phyloP scores from a whole-genome alignment of 495 filamentous ascomycete species.

The Podospora appendiculata region DNA sequence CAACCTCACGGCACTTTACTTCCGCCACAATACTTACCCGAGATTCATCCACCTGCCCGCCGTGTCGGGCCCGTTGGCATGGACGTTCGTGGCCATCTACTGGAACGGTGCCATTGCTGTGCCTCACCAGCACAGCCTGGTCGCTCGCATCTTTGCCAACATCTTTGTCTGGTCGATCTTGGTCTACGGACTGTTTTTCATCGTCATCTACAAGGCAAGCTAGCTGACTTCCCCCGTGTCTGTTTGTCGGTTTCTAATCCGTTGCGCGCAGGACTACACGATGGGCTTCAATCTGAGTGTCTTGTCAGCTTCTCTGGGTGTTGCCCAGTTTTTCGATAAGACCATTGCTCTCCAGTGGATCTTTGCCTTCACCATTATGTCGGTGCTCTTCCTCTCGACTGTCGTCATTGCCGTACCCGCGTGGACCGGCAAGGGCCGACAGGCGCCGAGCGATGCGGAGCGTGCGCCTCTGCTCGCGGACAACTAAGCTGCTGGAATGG shows the following conservation, averaged over 20 bases:
- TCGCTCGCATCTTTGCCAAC: constrained; percentile 72
- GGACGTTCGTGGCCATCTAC: constrained; percentile 74
- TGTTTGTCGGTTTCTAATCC: not conserved
- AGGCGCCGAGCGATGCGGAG: constrained; percentile 32
- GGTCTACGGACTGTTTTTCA: constrained; percentile 62
- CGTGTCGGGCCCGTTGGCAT: constrained; percentile 71
- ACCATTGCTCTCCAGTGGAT: constrained; percentile 79
- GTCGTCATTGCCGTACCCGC: constrained; percentile 56
- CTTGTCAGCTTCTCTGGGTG: constrained; percentile 64
- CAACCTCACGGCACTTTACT: constrained; percentile 69
- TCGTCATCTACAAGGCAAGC: constrained; percentile 52
- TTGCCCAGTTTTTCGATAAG: constrained; percentile 65
- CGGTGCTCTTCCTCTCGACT: constrained; percentile 58
- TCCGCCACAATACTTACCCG: constrained; percentile 61
- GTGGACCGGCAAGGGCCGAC: constrained; percentile 41
- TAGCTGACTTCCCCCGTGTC: not conserved
- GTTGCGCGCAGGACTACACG: constrained; percentile 55
- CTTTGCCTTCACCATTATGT: constrained; percentile 81
- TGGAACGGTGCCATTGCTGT: constrained; percentile 82
- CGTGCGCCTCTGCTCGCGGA: constrained; percentile 44
- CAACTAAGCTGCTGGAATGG: constrained; percentile 6
- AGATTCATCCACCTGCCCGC: constrained; percentile 66
- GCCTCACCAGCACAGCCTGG: constrained; percentile 41
- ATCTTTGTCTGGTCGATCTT: constrained; percentile 79
- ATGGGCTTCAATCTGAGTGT: constrained; percentile 72